A percentile compares a stretch with the other conserved stretches of the same genome.
Evolutionary conservation across 2,329 filamentous ascomycete species (phyloP).

Genomic region (Aphanocladium album): DNA sequence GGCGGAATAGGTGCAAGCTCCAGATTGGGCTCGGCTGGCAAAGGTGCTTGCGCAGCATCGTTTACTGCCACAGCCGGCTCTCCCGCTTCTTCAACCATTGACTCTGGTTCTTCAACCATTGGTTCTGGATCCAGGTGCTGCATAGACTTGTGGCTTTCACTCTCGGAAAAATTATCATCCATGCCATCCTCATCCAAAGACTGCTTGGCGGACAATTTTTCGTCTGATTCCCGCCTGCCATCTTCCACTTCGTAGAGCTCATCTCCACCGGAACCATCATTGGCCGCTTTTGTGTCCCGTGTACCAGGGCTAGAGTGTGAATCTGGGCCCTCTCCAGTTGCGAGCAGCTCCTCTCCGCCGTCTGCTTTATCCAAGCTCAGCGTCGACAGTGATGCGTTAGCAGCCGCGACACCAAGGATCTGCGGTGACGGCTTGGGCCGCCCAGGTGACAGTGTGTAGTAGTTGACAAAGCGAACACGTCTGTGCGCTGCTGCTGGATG

Average conservation of each 20-base stretch:
- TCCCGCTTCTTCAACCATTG: constrained; percentile 19
- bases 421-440: constrained; percentile 45
- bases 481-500: constrained; percentile 26
- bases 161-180: constrained; percentile 8
- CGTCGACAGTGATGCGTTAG: not conserved
- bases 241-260: not conserved
- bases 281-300: not conserved
- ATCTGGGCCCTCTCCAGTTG: not conserved
- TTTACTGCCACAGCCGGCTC: not conserved
- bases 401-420: not conserved
- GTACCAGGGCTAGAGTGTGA: not conserved
- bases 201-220: not conserved
- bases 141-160: constrained; percentile 23
- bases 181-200: not conserved
- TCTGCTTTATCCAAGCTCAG: not conserved
- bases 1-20: constrained; percentile 33
- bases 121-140: constrained; percentile 35
- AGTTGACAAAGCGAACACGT: constrained; percentile 77
- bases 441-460: constrained; percentile 83
- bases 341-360: not conserved
- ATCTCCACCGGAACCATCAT: not conserved
- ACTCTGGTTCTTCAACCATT: constrained; percentile 32
- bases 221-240: not conserved
- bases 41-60: not conserved
- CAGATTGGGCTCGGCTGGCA: not conserved